Evolutionary conservation across 306 rosid species (phyloP), one percentile per base, ranked within the genome.

Genomic region (Pachyrhizus erosus): DNA sequence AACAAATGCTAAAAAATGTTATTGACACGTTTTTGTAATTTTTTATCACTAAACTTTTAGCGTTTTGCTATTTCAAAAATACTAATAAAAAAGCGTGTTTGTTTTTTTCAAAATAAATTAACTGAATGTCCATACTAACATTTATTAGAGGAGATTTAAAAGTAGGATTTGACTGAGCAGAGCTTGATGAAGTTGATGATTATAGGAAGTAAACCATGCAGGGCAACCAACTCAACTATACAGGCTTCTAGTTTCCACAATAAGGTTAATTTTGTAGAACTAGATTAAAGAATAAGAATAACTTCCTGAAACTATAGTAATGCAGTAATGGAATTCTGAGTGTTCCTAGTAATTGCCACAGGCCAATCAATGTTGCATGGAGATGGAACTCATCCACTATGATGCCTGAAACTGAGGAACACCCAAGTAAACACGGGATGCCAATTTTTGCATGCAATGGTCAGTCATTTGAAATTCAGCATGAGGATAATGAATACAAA

Each of bases 291-390:
- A 62, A 31, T 33, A 24, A 73, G 23, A 18, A 66, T 15, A 45
- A 11, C 23, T 57, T 75, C 1, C 1, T 29, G 54, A 52, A 60
- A 29, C 8, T 40, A 26, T 65, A 64, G 52, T 52, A 73, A 54
- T 15, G 33, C 73, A 58, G 46, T 52, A 51, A 70, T 60, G 69
- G 62, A 48, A n/a, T 84, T 34, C 72, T 73, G 73, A 77, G 79
- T 24, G 8, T 54, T 85, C 23, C 69, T 43, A 7, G 79, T 87
- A 79, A 81, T 84, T 84, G 67, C 62, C 37, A 57, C 91, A 90
- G 98, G 90, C 97, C 96, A 71, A 84, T 87, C 49, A 90, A 86
- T 84, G 87, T 88, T 65, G 87, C 91, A 83, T 80, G 86, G 77
- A 89, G 89, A 87, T 89, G 94, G 94, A 89, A 86, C 83, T 90